Conservation (phyloP, 345 rosid genomes). For the Syzygium jambos region DNA sequence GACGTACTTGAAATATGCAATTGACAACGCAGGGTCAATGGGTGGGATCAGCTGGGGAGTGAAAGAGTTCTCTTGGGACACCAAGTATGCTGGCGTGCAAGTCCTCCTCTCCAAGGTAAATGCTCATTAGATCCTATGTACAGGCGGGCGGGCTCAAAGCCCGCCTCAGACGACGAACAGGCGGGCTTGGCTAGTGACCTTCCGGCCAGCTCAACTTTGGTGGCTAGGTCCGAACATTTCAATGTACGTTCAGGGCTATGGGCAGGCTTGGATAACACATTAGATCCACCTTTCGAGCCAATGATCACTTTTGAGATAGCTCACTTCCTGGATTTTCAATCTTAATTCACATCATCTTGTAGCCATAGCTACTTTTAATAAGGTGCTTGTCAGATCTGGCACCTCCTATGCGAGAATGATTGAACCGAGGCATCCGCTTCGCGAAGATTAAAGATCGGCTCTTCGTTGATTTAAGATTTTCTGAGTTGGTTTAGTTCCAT, state of each 20-base stretch:
- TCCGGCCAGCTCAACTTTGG: background rate
- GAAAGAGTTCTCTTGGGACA: constrained; percentile 94
- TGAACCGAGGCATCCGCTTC: background rate
- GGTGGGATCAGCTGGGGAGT: constrained; percentile 91
- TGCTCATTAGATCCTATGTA: background rate
- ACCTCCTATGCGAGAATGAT: background rate
- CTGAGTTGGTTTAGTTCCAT: background rate
- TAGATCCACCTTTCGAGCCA: background rate
- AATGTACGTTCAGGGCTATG: background rate
- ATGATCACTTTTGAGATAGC: background rate
- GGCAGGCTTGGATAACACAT: background rate
- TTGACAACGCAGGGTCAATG: constrained; percentile 67
- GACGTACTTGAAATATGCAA: constrained; percentile 53
- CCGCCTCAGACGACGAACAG: too few relatives aligned
- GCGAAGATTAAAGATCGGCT: background rate
- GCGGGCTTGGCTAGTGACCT: background rate
- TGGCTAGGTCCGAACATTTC: background rate
- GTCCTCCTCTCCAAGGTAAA: constrained; percentile 65
- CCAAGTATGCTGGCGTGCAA: constrained; percentile 83
- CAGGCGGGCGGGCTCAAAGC: background rate
- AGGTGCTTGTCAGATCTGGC: background rate
- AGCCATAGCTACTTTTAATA: background rate
- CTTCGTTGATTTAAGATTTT: background rate
- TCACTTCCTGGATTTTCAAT: background rate
- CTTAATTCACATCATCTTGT: background rate